Evolutionary conservation across 768 basidiomycete species (phyloP).

Genomic region (Cystofilobasidium capitatum): DNA sequence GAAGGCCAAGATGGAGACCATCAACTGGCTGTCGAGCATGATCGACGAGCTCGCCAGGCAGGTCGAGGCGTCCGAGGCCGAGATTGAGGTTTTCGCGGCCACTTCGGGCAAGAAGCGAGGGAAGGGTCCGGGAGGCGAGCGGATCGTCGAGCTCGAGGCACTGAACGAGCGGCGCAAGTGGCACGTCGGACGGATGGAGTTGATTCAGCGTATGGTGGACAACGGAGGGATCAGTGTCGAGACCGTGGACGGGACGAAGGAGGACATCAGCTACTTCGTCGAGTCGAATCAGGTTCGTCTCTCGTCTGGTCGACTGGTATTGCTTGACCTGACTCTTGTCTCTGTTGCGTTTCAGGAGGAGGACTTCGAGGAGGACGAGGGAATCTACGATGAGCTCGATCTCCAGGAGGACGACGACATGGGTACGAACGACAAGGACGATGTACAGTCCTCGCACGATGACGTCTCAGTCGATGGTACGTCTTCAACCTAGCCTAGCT

Average conservation of each 20-base stretch:
- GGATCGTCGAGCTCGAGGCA: constrained; percentile 71
- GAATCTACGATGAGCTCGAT: constrained; percentile 94
- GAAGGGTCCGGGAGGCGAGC: constrained; percentile 47
- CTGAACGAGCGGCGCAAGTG: constrained; percentile 90
- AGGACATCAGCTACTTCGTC: constrained; percentile 92
- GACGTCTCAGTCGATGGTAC: constrained; percentile 47
- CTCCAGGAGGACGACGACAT: constrained; percentile 95
- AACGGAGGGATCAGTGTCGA: constrained; percentile 82
- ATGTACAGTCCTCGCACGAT: constrained; percentile 64
- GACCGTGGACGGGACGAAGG: constrained; percentile 69
- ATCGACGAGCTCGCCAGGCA: constrained; percentile 90
- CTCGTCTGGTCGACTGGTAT: constrained; percentile 22
- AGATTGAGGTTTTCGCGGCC: constrained; percentile 68
- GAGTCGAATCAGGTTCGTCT: constrained; percentile 81
- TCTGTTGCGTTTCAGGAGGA: constrained; percentile 57
- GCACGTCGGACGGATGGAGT: constrained; percentile 86
- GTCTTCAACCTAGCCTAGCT: neutral
- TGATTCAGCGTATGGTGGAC: constrained; percentile 83
- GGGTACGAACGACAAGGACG: constrained; percentile 56
- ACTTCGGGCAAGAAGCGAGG: constrained; percentile 54
- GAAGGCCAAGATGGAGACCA: constrained; percentile 83
- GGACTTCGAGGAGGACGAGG: constrained; percentile 93
- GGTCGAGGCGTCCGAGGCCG: constrained; percentile 87
- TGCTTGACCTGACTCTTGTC: constrained; percentile 17
- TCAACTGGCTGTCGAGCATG: constrained; percentile 70